Evolutionary conservation across 441 rosid species (phyloP), one percentile per base, ranked within the genome.

Genomic region (Jatropha multifida): DNA sequence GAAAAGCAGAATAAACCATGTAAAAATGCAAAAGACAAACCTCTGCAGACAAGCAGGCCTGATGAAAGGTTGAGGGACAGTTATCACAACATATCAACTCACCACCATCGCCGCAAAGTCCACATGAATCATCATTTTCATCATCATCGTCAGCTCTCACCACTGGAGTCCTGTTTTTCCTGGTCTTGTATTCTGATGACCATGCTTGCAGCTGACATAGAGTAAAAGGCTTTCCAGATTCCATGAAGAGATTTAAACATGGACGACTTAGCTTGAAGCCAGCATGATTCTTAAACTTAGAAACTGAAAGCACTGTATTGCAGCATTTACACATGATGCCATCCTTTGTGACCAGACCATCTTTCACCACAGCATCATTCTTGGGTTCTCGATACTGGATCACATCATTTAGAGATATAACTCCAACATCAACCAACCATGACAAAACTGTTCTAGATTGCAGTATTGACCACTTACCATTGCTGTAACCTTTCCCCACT

Each of bases 81-180:
- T 92, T 89, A 78, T 95, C 99, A 72, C 99, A 95, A 83, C 99
- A 95, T 82, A 95, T 86, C 85, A 95, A 82, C 83, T 92, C 97
- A 52, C 99, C 99, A 32, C 88, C 96, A 77, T 92, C 93, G 81
- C 97, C 99, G 79, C 98, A 95, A 42, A 90, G 73, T 74, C 97
- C 99, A 85, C 99, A 95, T 51, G 96, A 92, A 86, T 95, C 99
- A 76, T 95, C 99, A 82, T 95, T 95, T 78, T 79, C 89, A 83
- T 93, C 98, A 79, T 90, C 87, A 17, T 91, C 92, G 75, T 81
- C 88, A 73, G 71, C 76, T 83, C 85, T 88, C 79, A 85, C 88
- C 44, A 84, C 77, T 77, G 72, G 80, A 60, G 40, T 82, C 78
- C 82, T 82, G 72, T 66, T 85, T 85, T 90, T 93, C 77, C 96